Percentiles rank a stretch among this genome's conserved stretches.
These are phyloP conservation scores for Amanita rubescens DNA, from an alignment of 768 basidiomycete species.

Conservation along the genomic window DNA sequence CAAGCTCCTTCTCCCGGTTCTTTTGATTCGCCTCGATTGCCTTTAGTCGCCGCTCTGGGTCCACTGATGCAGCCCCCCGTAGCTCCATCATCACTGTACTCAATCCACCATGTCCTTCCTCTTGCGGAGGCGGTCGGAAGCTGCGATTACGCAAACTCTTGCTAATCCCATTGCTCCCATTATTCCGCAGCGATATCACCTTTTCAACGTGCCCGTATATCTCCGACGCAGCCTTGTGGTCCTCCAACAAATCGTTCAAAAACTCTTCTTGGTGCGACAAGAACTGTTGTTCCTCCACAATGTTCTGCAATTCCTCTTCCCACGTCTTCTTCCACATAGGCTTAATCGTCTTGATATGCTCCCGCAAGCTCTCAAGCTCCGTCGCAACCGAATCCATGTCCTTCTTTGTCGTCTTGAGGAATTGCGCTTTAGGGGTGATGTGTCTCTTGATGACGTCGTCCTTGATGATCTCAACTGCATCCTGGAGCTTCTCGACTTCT, in stretches of 20 bases:
- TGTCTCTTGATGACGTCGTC: conserved; percentile 89
- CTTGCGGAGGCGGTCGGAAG: conserved; percentile 56
- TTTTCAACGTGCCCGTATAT: conserved; percentile 90
- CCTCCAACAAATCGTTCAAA: conserved; percentile 79
- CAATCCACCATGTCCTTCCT: conserved; percentile 61
- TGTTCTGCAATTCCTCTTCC: conserved; percentile 93
- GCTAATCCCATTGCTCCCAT: conserved; percentile 31
- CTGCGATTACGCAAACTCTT: conserved; percentile 28
- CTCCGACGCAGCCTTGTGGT: conserved; percentile 82
- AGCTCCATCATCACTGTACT: conserved; percentile 89
- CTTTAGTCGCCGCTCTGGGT: conserved; percentile 79
- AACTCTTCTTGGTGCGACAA: conserved; percentile 90
- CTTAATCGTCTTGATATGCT: conserved; percentile 83
- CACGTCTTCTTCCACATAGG: conserved; percentile 99
- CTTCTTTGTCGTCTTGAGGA: conserved; percentile 64
- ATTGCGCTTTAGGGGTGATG: conserved; percentile 68
- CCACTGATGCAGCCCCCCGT: conserved; percentile 60
- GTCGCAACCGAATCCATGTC: conserved; percentile 58
- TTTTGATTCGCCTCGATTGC: conserved; percentile 89
- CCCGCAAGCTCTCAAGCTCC: conserved; percentile 71
- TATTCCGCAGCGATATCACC: conserved; percentile 65
- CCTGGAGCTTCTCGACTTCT: conserved; percentile 88
- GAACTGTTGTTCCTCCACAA: conserved; percentile 96
- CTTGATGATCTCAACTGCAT: conserved; percentile 81
- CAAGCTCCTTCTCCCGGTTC: conserved; percentile 69